Evolutionary conservation across 805 yeast genomes (phyloP).

Genomic region (Candida maesae): DNA sequence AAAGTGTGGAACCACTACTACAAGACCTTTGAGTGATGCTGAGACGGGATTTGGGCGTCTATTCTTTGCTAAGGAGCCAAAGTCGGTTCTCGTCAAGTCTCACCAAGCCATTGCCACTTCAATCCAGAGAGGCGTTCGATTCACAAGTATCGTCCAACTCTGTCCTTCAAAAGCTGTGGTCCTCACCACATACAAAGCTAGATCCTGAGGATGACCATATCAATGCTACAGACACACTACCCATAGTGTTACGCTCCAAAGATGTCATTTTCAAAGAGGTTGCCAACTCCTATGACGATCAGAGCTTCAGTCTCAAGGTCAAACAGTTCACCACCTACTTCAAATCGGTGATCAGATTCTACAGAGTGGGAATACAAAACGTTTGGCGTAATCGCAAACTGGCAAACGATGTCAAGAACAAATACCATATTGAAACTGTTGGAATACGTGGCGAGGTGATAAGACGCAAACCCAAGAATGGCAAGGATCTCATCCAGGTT

Average conservation of each 20-base stretch:
- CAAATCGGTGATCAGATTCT: conserved; percentile 45
- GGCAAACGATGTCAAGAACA: conserved; percentile 27
- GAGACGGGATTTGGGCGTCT: no score
- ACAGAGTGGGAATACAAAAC: conserved; percentile 53
- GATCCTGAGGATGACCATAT: conserved; percentile 14
- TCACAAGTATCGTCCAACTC: conserved; percentile 8
- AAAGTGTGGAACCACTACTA: no score
- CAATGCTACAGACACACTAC: conserved; percentile 31
- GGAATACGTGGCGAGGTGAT: conserved; percentile 15
- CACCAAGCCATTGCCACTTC: not conserved
- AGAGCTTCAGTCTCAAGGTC: conserved; percentile 25
- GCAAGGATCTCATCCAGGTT: conserved; percentile 36
- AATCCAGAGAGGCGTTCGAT: conserved; percentile 7
- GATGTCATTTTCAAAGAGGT: conserved; percentile 29
- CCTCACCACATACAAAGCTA: not conserved
- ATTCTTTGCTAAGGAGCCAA: no score
- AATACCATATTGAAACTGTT: conserved; percentile 27
- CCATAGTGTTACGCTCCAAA: conserved; percentile 28
- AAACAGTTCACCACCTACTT: conserved; percentile 44
- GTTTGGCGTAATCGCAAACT: conserved; percentile 45
- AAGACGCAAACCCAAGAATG: conserved; percentile 30
- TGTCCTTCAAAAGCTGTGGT: conserved; percentile 15
- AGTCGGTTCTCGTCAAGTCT: conserved; percentile 12
- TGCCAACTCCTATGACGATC: conserved; percentile 17
- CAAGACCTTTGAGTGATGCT: no score